Evolutionary conservation across 306 rosid species (phyloP), one percentile per base, ranked within the genome.

Genomic region (Castanea sativa): DNA sequence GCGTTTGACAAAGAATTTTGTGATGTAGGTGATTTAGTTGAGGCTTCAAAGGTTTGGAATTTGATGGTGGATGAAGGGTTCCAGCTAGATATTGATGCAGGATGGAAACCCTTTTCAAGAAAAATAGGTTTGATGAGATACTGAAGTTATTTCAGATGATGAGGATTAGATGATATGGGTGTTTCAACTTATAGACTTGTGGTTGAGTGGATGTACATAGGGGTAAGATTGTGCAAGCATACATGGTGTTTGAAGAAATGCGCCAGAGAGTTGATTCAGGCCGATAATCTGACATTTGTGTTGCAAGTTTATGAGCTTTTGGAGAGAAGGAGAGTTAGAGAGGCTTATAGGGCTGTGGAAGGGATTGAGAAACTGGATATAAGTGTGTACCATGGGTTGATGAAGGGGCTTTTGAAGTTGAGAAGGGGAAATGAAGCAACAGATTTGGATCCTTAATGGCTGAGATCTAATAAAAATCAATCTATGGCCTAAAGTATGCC

Each of bases 391-490:
- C 98, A 94, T 70, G 94, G 89, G 3, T 52, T 94, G 84, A 91
- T 92, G 2, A 94, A 92, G 78, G 98, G 97, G 77, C 91, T 94
- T 73, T 2, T 94, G 89, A 92, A 73, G 85, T 21, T 91, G 86
- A 91, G 83, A 78, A 88, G 90, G 78, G 87, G 87, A 15, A 59
- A 85, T 16, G 91, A 92, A 79, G 98, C 98, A 6, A 89, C 97
- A 2, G 43, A 7, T 38, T 38, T 38, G 43, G 43, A 8, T 38
- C 45, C 45, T 32, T 32, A 32, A 8, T 38, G 45, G 45, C 45
- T 38, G 45, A 38, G 45, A 38, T 38, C 7, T 38, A 38, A 38
- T 38, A 38, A 38, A 38, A 38, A 38, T 38, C 11, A 38, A 38
- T 38, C 2, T 38, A 2, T 38, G 45, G 45, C 45, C 45, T 7